A percentile compares a stretch with the other conserved stretches of the same genome.
These are phyloP conservation scores for Globisporangium uncinulatum DNA, from an alignment of 352 stramenopile genomes.

Conservation along the genomic window DNA sequence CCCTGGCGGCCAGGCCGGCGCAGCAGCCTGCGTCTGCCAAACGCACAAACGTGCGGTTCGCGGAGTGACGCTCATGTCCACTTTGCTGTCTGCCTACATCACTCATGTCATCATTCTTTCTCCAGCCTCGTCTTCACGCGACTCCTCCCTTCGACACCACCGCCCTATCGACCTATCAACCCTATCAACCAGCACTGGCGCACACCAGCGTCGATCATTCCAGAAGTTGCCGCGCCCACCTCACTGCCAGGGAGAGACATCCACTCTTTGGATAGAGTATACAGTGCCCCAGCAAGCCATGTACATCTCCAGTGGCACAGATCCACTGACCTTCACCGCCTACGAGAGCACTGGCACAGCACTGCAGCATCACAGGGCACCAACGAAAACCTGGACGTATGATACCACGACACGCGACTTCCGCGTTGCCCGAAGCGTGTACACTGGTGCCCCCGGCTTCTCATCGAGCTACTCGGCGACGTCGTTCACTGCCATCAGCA, in stretches of 20 bases:
- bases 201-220: not conserved
- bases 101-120: no score
- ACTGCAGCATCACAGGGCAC: not conserved
- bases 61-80: no score
- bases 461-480: not conserved
- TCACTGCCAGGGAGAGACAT: not conserved
- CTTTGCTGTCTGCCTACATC: no score
- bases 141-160: no score
- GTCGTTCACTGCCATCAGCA: not conserved
- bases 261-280: not conserved
- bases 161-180: no score
- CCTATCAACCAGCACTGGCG: no score
- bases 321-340: not conserved
- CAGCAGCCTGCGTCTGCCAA: no score
- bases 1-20: no score
- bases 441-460: not conserved
- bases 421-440: not conserved
- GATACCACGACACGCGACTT: conserved; percentile 1
- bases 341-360: not conserved
- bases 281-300: not conserved
- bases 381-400: conserved; percentile 6
- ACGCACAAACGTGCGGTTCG: no score
- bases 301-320: not conserved
- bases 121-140: no score
- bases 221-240: conserved; percentile 4